Evolutionary conservation across 805 yeast genomes (phyloP), one percentile per base, ranked within the genome.

Genomic region (Saccharomycopsis malanga): DNA sequence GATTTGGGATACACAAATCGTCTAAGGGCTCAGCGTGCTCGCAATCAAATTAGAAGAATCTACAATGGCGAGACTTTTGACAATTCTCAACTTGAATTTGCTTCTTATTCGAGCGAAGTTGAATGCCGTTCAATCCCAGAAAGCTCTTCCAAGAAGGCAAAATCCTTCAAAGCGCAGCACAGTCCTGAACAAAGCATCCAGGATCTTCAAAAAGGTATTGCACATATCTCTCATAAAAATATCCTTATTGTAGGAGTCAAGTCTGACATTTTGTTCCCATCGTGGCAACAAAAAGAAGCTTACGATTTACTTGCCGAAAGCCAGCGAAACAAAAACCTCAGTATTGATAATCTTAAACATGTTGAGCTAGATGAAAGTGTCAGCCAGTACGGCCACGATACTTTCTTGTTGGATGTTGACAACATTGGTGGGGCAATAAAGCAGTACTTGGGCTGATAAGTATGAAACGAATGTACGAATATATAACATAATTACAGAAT

Each of bases 211-310:
- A 64, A 68, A 17, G 97, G 97, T 2, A 66, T 89, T 70, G 57
- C 60, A 25, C 74, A 76, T 23, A 67, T 89, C 48, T 70, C 82
- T 1, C 70, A 80, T 53, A 77, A 79, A 50, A 79, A 83, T 29
- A 72, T 85, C 3, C 68, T 89, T 47, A 86, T 89, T 3, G 74
- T 89, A 44, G 97, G 97, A 9, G 96, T 88, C n/a, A 93, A 86
- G 59, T 82, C 93, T 1, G 97, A 89, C 61, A 84, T 85, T 35
- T 70, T 89, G 44, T 89, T 89, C 70, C 97, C 97, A 1, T 86
- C 82, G 32, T 87, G 96, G 95, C 97, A 89, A 67, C 97, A 89
- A 64, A 66, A 80, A 48, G 96, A 89, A 60, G 79, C 87, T 48
- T 80, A 78, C 24, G 74, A 77, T 14, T 76, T 79, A 32, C 69